These are phyloP conservation scores for Penicillium hesseltinei DNA, from an alignment of 2,329 filamentous ascomycete genomes.

Conservation along the genomic window DNA sequence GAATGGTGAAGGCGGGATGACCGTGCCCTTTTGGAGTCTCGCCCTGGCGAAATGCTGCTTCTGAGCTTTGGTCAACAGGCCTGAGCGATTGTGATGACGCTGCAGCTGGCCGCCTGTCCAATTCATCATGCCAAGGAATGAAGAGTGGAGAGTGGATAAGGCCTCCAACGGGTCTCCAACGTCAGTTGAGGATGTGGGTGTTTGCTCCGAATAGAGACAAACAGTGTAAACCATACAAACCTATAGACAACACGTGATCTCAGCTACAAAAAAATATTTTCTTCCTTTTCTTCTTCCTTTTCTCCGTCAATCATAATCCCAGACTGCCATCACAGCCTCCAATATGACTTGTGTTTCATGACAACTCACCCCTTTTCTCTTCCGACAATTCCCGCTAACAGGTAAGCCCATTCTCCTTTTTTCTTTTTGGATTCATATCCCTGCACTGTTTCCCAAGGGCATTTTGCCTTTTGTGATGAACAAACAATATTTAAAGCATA, in stretches of 20 bases:
- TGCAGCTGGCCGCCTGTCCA: conserved; percentile 46
- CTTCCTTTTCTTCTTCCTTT: conserved; percentile 7
- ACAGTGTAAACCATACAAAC: conserved; percentile 12
- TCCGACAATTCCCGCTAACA: conserved; percentile 9
- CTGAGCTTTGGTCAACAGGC: conserved; percentile 27
- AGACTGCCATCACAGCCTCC: background rate
- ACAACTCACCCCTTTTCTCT: conserved; percentile 1
- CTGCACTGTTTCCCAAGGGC: conserved; percentile 1
- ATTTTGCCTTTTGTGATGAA: conserved; percentile 34
- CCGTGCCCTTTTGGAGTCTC: conserved; percentile 20
- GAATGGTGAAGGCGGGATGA: conserved; percentile 15
- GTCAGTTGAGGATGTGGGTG: background rate
- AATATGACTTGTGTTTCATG: conserved; percentile 6
- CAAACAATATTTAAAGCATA: conserved; percentile 39
- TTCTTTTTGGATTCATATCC: too few species aligned
- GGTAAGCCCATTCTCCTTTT: conserved; percentile 18
- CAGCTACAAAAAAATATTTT: conserved; percentile 5
- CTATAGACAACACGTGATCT: conserved; percentile 5
- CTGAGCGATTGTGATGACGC: conserved; percentile 37
- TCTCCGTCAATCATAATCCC: conserved; percentile 7
- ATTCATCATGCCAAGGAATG: conserved; percentile 36
- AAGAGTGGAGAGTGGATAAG: background rate
- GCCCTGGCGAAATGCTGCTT: conserved; percentile 37
- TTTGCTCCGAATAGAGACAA: background rate
- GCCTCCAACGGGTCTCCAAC: background rate